Conservation (phyloP, 192 early-diverging fungal genomes). For the Dispira simplex region DNA sequence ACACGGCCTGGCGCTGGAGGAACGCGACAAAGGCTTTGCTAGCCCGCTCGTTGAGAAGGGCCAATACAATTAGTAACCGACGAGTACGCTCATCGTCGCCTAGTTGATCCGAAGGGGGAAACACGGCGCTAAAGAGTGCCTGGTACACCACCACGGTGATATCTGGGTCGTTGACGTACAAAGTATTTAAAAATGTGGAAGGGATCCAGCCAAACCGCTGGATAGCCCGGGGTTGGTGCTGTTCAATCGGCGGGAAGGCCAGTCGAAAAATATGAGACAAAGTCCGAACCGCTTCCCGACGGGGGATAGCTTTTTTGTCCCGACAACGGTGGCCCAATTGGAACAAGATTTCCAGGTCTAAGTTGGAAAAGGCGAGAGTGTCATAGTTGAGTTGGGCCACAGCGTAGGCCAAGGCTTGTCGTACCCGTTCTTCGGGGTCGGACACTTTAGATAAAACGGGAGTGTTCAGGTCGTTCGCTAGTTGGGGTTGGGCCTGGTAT, state of each 20-base stretch:
- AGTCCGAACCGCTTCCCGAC: slow-evolving; percentile 61
- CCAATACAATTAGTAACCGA: slow-evolving; percentile 53
- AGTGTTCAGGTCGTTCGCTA: slow-evolving; percentile 52
- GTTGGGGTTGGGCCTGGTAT: slow-evolving; percentile 51
- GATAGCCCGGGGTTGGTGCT: slow-evolving; percentile 32
- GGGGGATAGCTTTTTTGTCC: slow-evolving; percentile 66
- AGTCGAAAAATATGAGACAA: slow-evolving; percentile 58
- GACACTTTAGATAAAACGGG: slow-evolving; percentile 46
- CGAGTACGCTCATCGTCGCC: slow-evolving; percentile 23
- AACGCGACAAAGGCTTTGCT: slow-evolving; percentile 59
- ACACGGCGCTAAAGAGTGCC: slow-evolving; percentile 22
- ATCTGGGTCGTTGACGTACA: slow-evolving; percentile 78
- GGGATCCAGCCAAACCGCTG: slow-evolving; percentile 76
- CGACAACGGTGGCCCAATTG: slow-evolving; percentile 65
- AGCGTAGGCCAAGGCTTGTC: slow-evolving; percentile 49
- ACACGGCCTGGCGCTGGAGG: slow-evolving; percentile 51
- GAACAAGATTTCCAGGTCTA: slow-evolving; percentile 37
- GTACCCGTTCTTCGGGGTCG: slow-evolving; percentile 91
- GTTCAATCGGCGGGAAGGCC: slow-evolving; percentile 54
- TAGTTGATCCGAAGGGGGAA: slow-evolving; percentile 23
- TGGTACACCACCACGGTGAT: slow-evolving; percentile 35
- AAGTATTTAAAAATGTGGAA: slow-evolving; percentile 54
- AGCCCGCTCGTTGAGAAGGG: slow-evolving; percentile 45
- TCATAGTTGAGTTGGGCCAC: slow-evolving; percentile 52
- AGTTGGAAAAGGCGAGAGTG: slow-evolving; percentile 29